Evolutionary conservation across 192 early-diverging fungal species (phyloP).

Genomic region (Paraglomus occultum): DNA sequence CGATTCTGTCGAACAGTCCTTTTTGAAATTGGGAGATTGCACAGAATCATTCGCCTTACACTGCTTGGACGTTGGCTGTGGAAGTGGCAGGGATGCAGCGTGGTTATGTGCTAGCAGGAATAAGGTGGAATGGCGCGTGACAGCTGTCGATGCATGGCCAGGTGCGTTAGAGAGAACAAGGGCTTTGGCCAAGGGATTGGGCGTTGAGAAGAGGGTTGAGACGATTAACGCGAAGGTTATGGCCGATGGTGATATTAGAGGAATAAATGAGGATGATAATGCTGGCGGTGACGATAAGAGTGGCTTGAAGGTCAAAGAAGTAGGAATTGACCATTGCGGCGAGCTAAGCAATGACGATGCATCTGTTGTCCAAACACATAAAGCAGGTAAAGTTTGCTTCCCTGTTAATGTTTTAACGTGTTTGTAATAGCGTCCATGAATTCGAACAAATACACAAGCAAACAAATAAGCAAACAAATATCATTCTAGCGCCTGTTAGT

Average conservation of each 20-base stretch:
- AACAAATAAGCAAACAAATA: too few species aligned
- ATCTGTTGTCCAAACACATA: too few species aligned
- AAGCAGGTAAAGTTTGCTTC: too few species aligned
- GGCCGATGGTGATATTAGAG: constrained; percentile 31
- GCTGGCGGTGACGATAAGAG: neutral
- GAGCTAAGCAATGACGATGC: too few species aligned
- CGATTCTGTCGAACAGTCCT: constrained; percentile 28
- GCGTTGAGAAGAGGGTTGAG: constrained; percentile 11
- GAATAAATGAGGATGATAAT: neutral
- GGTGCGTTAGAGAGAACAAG: constrained; percentile 31
- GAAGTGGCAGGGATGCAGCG: constrained; percentile 36
- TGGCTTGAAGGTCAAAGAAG: neutral
- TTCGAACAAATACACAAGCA: too few species aligned
- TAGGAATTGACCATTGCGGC: too few species aligned
- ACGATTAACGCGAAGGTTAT: constrained; percentile 30
- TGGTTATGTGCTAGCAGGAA: constrained; percentile 35
- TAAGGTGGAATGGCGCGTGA: constrained; percentile 29
- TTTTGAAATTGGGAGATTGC: neutral
- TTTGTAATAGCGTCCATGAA: too few species aligned
- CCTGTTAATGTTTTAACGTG: too few species aligned
- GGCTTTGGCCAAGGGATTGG: constrained; percentile 5
- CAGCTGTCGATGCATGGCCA: constrained; percentile 31
- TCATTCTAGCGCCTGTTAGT: too few species aligned
- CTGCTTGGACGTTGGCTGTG: constrained; percentile 44
- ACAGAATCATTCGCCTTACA: neutral